Conservation (phyloP, 257 asterid species). For the Solanum gracilifrons region DNA sequence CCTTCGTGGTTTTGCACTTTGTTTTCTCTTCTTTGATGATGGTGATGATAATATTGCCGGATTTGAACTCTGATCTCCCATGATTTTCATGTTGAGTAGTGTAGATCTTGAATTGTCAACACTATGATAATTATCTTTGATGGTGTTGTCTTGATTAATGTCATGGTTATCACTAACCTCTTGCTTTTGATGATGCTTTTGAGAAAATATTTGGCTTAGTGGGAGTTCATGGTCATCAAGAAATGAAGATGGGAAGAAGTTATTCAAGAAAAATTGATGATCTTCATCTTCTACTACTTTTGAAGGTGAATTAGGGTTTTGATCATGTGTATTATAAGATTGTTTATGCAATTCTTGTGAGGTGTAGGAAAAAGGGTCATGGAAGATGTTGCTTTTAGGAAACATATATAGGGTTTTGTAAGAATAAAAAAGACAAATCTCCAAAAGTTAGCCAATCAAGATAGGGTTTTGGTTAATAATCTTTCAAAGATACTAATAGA, state of each 20-base stretch:
- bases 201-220: conserved; percentile 26
- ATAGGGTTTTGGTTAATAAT: conserved; percentile 1
- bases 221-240: conserved; percentile 40
- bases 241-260: conserved; percentile 39
- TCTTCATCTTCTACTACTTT: conserved; percentile 7
- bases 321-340: conserved; percentile 5
- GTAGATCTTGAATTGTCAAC: background rate
- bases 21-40: conserved; percentile 9
- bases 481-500: background rate
- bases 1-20: conserved; percentile 17
- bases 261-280: conserved; percentile 9
- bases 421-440: background rate
- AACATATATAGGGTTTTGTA: conserved; percentile 11
- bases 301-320: conserved; percentile 16
- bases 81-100: background rate
- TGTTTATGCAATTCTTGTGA: conserved; percentile 10
- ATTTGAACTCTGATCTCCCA: background rate
- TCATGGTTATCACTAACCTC: background rate
- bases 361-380: conserved; percentile 9
- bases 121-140: background rate
- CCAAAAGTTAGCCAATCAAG: background rate
- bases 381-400: conserved; percentile 18
- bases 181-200: conserved; percentile 3
- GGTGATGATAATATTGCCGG: background rate
- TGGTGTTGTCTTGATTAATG: background rate